These are phyloP conservation scores for Coemansia sp. DNA, from an alignment of 192 early-diverging fungal species.

Conservation along the genomic window DNA sequence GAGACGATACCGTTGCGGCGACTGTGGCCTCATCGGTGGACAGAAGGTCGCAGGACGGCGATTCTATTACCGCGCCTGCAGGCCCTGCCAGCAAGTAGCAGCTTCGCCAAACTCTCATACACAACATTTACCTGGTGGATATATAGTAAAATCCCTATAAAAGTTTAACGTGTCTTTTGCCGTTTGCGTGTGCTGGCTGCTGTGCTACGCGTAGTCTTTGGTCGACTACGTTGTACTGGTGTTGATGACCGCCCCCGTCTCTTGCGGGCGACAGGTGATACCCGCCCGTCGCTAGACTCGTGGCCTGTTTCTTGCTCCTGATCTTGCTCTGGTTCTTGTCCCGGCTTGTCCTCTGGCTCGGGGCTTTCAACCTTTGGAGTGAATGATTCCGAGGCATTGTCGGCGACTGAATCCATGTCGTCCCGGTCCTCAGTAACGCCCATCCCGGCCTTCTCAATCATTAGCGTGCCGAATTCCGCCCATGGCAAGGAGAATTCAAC, in stretches of 20 bases:
- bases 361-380: constrained; percentile 10
- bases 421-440: constrained; percentile 25
- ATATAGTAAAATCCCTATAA: neutral
- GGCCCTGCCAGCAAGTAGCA: constrained; percentile 3
- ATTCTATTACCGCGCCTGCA: constrained; percentile 1
- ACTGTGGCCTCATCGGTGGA: constrained; percentile 38
- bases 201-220: constrained; percentile 27
- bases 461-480: constrained; percentile 46
- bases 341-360: constrained; percentile 9
- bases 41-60: constrained; percentile 34
- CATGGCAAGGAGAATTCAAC: constrained; percentile 45
- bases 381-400: constrained; percentile 1
- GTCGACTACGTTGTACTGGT: constrained; percentile 35
- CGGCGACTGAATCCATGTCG: constrained; percentile 5
- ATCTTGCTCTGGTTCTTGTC: constrained; percentile 5
- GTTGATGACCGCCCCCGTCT: constrained; percentile 37
- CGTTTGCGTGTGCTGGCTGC: constrained; percentile 28
- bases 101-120: neutral
- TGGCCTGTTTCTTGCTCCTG: constrained; percentile 14
- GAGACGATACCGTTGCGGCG: constrained; percentile 38
- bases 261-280: constrained; percentile 21
- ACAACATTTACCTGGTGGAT: neutral
- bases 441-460: constrained; percentile 40
- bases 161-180: constrained; percentile 21
- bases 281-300: constrained; percentile 22